Base-by-base conservation (phyloP, 2,329 filamentous ascomycete genomes). In the Pezicula rhizophila region DNA sequence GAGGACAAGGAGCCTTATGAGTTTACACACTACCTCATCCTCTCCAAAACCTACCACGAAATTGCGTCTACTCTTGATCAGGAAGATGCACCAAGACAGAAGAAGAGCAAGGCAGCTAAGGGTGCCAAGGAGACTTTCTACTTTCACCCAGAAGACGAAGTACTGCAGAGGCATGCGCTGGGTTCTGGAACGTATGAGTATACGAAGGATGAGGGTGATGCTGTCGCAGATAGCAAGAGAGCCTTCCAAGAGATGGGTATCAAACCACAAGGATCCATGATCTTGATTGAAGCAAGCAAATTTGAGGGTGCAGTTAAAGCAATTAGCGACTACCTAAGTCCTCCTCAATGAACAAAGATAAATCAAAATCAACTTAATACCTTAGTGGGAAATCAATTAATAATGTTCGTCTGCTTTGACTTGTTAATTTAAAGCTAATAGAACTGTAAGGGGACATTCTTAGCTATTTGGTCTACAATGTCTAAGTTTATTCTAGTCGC, bases 91-190 rank as follows among this genome's bases (percentile, higher is more conserved):
- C 71, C 72, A 34, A 77, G 82, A 54, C 76, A 77, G 60, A 82
- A 79, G 69, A 71, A 74, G 58, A 91, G 87, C 70, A 87, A 85
- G 71, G 79, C 75, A 53, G 82, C 79, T 65, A 78, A 77, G 65
- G 69, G 78, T 51, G 74, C 76, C 45, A 70, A 74, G 8, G 78
- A 86, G 60, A 74, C 80, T 31, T 95, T 90, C 69, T 95, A 91
- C 69, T 99, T 97, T 74, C 93, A 99, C 66, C 86, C 90, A 0
- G 93, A 99, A 70, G 93, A 99, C 63, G 93, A 97, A 73, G 79
- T 92, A 45, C 70, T 96, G 60, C 82, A 93, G 56, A 82, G 82
- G 63, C 78, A 92, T 69, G 87, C 89, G 2, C 52, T 81, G 35
- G 89, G 81, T 12, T 74, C 78, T 55, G 86, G 83, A 23, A 80